These are phyloP conservation scores for Xylaria telfairii DNA, from an alignment of 495 filamentous ascomycete species.

Conservation along the genomic window DNA sequence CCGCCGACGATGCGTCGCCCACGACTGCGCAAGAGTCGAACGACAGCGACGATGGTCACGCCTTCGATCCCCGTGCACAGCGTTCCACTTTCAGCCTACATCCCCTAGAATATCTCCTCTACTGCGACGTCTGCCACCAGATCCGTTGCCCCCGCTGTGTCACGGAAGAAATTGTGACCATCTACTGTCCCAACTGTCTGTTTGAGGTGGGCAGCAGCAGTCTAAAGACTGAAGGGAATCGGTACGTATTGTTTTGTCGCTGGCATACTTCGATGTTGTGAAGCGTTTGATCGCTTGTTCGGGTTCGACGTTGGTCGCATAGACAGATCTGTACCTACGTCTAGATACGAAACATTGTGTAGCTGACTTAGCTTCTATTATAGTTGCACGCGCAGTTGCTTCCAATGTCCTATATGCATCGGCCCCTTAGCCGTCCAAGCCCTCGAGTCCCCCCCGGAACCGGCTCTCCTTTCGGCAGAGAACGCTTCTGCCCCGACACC, in stretches of 20 bases:
- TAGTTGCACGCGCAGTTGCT: slow-evolving; percentile 94
- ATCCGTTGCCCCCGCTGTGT: slow-evolving; percentile 93
- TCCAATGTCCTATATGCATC: slow-evolving; percentile 90
- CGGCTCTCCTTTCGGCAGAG: slow-evolving; percentile 48
- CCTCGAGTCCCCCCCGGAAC: slow-evolving; percentile 60
- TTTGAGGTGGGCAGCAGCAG: slow-evolving; percentile 93
- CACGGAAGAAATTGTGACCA: slow-evolving; percentile 88
- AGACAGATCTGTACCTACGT: neutral
- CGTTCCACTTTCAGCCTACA: slow-evolving; percentile 89
- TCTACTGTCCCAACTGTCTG: slow-evolving; percentile 93
- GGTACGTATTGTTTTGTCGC: slow-evolving; percentile 60
- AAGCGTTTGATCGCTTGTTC: neutral
- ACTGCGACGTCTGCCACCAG: slow-evolving; percentile 95
- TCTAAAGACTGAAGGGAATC: slow-evolving; percentile 88
- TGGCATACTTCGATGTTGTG: neutral
- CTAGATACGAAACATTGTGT: neutral
- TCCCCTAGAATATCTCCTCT: slow-evolving; percentile 91
- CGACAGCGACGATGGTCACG: slow-evolving; percentile 75
- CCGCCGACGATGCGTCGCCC: slow-evolving; percentile 47
- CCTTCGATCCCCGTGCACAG: slow-evolving; percentile 84
- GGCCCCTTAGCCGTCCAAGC: slow-evolving; percentile 76
- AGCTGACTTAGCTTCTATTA: slow-evolving; percentile 3
- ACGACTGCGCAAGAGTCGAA: slow-evolving; percentile 46
- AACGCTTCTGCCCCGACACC: too few relatives aligned
- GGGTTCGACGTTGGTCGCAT: neutral